Evolutionary conservation across 371 early-diverging fungal genomes (phyloP).

Genomic region (Dinochytrium kinnereticum): DNA sequence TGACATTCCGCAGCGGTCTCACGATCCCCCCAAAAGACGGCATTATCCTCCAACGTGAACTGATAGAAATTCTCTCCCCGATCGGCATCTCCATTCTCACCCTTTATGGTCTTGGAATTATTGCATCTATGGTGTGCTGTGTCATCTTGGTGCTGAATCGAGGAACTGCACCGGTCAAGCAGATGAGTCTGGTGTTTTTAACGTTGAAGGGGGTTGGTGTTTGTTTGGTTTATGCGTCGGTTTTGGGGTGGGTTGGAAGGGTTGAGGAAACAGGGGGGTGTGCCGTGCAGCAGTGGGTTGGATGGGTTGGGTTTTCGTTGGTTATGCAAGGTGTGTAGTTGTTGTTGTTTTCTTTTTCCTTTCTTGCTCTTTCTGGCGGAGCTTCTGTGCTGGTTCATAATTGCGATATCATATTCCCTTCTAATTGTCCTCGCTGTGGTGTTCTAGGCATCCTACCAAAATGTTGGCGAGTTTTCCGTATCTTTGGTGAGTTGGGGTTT

Average conservation of each 20-base stretch:
- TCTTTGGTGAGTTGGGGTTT: too few relatives aligned
- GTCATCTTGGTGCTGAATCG: neutral
- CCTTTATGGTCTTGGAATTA: neutral
- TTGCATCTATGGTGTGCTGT: neutral
- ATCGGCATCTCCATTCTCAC: neutral
- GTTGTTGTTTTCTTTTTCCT: too few relatives aligned
- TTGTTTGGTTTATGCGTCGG: neutral
- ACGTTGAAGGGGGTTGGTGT: neutral
- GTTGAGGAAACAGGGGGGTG: neutral
- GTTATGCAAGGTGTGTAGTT: conserved; percentile 14
- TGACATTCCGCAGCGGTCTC: conserved; percentile 4
- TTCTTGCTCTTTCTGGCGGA: too few relatives aligned
- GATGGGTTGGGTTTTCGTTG: conserved; percentile 16
- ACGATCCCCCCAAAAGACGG: conserved; percentile 8
- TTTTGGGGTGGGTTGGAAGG: conserved; percentile 5
- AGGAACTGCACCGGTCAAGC: conserved; percentile 3
- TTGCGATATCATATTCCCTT: too few relatives aligned
- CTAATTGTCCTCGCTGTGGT: too few relatives aligned
- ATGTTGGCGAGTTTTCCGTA: conserved; percentile 1
- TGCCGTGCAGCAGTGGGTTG: neutral
- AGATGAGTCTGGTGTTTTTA: neutral
- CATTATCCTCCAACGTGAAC: neutral
- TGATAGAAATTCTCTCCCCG: neutral
- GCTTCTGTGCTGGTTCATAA: too few relatives aligned
- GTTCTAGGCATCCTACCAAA: neutral